Base-by-base conservation (phyloP, 805 yeast species). In the Phaffomyces opuntiae region DNA sequence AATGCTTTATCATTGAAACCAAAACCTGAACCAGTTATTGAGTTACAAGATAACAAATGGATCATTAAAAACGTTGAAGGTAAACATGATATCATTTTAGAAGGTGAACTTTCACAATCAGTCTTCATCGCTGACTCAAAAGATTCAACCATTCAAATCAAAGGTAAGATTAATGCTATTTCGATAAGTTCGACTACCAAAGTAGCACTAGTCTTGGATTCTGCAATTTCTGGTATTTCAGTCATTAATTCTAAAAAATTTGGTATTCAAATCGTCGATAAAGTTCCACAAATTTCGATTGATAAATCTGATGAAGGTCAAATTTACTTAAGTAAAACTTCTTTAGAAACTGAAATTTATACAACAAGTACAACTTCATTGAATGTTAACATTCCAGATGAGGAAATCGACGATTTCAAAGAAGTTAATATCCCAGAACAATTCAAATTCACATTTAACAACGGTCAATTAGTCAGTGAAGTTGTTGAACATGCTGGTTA, bases 351-450 rank as follows among this genome's bases (percentile, higher is more conserved):
- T 8, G 95, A 88, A 59, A 70, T 93, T 39, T 87, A 80, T 66
- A 85, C 96, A 3, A 83, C 95, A 40, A 81, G 87, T 44, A 78
- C 95, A 14, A 85, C 97, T 0, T 77, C 95, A 4, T 70, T 93
- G 64, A 93, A 93, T 63, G 72, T 93, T 54, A 87, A 90, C 59
- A 74, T 87, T 39, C 96, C 96, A 26, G 75, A 75, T 40, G 77
- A 74, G 21, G 87, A 80, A 35, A 78, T 73, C 39, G 84, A 70
- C 39, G 96, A 91, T 62, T 81, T 76, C 65, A 77, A 72, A 44
- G 99, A 93, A 65, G 68, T 80, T 45, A 81, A 96, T 9, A 77
- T 86, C 37, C 96, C 98, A 9, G 99, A 93, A 67, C 99, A 93
- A 69, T 75, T 93, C 65, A 78, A 79, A 60, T 96, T 88, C 66